phyloP scores from a whole-genome alignment of 805 yeast genomes.

The Monosporozyma solicola region DNA sequence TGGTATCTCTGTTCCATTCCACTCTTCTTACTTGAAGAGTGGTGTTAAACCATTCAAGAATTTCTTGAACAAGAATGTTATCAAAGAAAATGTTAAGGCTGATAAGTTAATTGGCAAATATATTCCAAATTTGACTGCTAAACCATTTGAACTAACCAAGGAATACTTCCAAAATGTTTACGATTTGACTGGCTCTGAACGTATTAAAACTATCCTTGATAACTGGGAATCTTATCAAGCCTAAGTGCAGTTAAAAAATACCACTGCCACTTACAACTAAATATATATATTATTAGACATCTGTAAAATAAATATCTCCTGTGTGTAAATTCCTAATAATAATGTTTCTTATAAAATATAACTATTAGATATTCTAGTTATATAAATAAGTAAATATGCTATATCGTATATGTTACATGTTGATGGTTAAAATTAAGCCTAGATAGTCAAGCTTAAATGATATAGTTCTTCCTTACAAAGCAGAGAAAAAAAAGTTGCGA shows the following conservation, averaged over 20 bases:
- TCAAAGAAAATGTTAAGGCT: conserved; percentile 91
- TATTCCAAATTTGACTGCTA: conserved; percentile 97
- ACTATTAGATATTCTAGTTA: neutral
- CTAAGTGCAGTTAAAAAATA: neutral
- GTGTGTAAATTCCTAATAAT: neutral
- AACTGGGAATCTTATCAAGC: conserved; percentile 84
- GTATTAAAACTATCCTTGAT: conserved; percentile 81
- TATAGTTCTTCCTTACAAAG: neutral
- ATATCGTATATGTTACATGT: neutral
- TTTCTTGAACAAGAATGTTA: conserved; percentile 91
- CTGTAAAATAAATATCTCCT: neutral
- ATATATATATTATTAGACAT: neutral
- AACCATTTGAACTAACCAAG: conserved; percentile 90
- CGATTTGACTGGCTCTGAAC: conserved; percentile 80
- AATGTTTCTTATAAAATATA: neutral
- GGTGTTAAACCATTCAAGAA: conserved; percentile 99
- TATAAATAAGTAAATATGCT: neutral
- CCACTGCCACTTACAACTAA: neutral
- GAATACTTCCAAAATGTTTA: conserved; percentile 97
- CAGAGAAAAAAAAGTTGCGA: no score
- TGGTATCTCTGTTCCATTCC: conserved; percentile 99
- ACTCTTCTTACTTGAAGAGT: conserved; percentile 92
- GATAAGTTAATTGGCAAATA: conserved; percentile 89
- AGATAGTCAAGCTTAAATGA: neutral
- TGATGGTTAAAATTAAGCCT: neutral